These are phyloP conservation scores for Macadamia integrifolia DNA, from an alignment of 164 flowering plant genomes.

Conservation along the genomic window DNA sequence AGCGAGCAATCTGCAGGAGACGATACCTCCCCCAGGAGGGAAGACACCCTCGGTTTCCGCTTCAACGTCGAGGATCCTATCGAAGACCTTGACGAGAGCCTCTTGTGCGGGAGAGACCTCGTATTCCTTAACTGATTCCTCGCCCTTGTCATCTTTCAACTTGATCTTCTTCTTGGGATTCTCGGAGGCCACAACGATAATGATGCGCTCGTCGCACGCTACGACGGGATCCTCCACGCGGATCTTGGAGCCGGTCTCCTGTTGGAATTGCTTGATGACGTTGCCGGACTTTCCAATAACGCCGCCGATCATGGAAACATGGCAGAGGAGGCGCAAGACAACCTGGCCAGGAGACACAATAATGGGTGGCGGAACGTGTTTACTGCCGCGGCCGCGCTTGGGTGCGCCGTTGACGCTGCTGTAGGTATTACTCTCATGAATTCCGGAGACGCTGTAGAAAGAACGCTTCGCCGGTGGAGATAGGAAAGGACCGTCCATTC, in stretches of 20 bases:
- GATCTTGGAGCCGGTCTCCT: slow-evolving; percentile 55
- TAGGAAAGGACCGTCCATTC: slow-evolving; percentile 30
- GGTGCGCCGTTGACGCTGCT: slow-evolving; percentile 20
- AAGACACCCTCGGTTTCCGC: slow-evolving; percentile 37
- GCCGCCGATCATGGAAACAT: slow-evolving; percentile 56
- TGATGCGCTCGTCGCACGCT: slow-evolving; percentile 47
- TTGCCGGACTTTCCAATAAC: slow-evolving; percentile 80
- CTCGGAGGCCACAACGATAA: slow-evolving; percentile 33
- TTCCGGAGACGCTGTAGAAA: slow-evolving; percentile 12
- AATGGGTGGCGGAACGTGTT: slow-evolving; percentile 33
- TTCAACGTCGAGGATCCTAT: slow-evolving; percentile 60
- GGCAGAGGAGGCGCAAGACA: slow-evolving; percentile 69
- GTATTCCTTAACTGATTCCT: slow-evolving; percentile 12
- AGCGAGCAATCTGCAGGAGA: slow-evolving; percentile 59
- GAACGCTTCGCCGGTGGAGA: slow-evolving; percentile 34
- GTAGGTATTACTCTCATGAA: slow-evolving; percentile 17
- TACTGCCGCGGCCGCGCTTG: slow-evolving; percentile 28
- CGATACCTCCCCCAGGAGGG: slow-evolving; percentile 26
- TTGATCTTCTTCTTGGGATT: slow-evolving; percentile 17
- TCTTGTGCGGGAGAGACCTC: slow-evolving; percentile 57
- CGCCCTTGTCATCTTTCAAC: slow-evolving; percentile 9
- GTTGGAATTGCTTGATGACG: slow-evolving; percentile 53
- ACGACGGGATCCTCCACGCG: slow-evolving; percentile 52
- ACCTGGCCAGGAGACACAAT: slow-evolving; percentile 39
- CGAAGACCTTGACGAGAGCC: slow-evolving; percentile 62